phyloP scores from a whole-genome alignment of 768 basidiomycete species.

The Russula abietina region DNA sequence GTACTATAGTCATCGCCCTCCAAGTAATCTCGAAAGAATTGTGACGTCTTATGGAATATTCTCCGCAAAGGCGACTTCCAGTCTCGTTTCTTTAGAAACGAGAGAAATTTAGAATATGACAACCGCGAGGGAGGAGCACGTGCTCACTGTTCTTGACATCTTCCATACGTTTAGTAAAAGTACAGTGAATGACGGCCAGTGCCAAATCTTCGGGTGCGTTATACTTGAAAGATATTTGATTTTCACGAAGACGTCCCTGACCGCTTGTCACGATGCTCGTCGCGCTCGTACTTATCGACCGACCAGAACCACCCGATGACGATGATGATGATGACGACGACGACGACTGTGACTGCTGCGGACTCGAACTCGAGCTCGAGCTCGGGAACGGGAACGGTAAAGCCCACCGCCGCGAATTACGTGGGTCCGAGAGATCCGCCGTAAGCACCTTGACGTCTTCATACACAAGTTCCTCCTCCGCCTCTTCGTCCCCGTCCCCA shows the following conservation, averaged over 20 bases:
- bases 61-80: neutral
- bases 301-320: no score
- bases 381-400: neutral
- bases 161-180: neutral
- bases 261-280: no score
- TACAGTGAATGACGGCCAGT: neutral
- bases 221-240: neutral
- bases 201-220: conserved; percentile 1
- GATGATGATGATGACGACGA: no score
- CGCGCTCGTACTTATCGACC: neutral
- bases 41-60: neutral
- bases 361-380: neutral
- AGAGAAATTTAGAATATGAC: neutral
- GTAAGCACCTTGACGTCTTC: neutral
- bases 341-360: neutral
- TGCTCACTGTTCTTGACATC: neutral
- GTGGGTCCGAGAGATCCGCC: neutral
- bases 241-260: neutral
- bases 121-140: neutral
- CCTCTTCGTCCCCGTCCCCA: neutral
- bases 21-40: no score
- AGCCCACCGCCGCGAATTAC: neutral
- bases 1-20: no score
- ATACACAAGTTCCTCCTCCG: neutral
- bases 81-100: neutral